Evolutionary conservation across 179 eudicot genomes (phyloP), one percentile per base, ranked within the genome.

Genomic region (Beta lomatogona): DNA sequence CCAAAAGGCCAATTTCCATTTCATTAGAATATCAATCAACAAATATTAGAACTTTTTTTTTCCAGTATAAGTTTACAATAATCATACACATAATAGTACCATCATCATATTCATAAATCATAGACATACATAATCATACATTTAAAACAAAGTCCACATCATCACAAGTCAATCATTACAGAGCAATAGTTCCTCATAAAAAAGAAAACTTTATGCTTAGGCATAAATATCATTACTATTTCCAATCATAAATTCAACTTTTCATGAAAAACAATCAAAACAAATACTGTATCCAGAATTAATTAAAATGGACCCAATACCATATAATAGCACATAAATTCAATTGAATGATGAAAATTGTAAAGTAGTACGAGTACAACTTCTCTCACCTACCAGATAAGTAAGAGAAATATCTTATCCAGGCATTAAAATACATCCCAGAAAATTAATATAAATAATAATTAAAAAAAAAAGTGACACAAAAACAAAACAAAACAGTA

Each of bases 101-200:
- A 77, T 66, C 63, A 65, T 66, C 61, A 66, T 66, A 21, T 50
- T 6, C 53, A 48, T 5, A 48, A 48, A 72, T 66, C 48, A 71
- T 71, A 79, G n/a, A 79, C 31, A 64, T 73, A 54, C 63, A 54
- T 73, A 28, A 28, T 73, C 41, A 73, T 25, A 73, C 63, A 73
- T 9, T 4, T 59, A 22, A 19, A 5, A 50, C n/a, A 72, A 73
- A 80, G 83, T 80, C 59, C 45, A 21, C 2, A 41, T 50, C 63
- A 66, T n/a, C 57, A 75, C 60, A 75, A 25, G 44, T 65, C 41
- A 68, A 81, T 81, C 79, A 81, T 67, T 75, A 21, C 13, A n/a
- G 11, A 28, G 63, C 21, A 53, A 11, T 59, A 45, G 25, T 16
- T 52, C 16, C 22, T 22, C 69, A 45, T 21, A 31, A 36, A 36